phyloP scores from a whole-genome alignment of 1,284 basidiomycete species.

The Cryptococcus amylolentus region DNA sequence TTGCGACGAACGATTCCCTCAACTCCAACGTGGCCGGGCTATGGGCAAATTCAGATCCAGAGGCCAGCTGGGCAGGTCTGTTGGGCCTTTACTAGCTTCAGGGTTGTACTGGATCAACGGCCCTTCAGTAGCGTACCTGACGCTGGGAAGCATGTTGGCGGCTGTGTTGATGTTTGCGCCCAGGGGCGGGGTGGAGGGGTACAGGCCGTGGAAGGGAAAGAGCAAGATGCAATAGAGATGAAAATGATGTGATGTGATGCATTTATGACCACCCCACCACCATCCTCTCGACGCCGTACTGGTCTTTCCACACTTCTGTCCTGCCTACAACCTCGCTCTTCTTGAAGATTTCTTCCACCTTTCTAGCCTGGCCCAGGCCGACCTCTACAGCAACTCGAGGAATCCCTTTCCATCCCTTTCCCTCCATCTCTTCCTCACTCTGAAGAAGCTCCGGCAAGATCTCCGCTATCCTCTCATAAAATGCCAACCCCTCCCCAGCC shows the following conservation, averaged over 20 bases:
- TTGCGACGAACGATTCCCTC: conserved; percentile 63
- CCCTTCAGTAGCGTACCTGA: conserved; percentile 69
- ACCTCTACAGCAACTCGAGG: conserved; percentile 69
- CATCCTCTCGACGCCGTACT: conserved; percentile 59
- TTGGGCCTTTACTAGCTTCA: conserved; percentile 78
- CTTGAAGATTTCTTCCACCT: conserved; percentile 60
- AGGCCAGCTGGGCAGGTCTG: conserved; percentile 82
- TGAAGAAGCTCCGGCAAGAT: conserved; percentile 56
- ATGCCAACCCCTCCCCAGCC: conserved; percentile 60
- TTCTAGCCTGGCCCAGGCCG: conserved; percentile 65
- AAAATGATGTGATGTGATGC: background rate
- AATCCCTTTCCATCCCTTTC: conserved; percentile 12
- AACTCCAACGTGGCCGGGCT: conserved; percentile 59
- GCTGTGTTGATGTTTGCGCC: conserved; percentile 11
- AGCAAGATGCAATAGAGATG: background rate
- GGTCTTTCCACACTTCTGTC: conserved; percentile 70
- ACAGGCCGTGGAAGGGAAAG: background rate
- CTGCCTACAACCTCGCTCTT: conserved; percentile 47
- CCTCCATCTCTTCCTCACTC: conserved; percentile 49
- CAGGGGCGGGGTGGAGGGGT: background rate
- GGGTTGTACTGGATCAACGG: conserved; percentile 61
- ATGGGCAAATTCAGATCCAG: conserved; percentile 75
- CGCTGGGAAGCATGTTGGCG: conserved; percentile 52
- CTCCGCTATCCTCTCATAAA: conserved; percentile 69
- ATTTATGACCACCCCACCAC: conserved; percentile 39